A percentile compares a stretch with the other conserved stretches of the same genome.
phyloP scores from a whole-genome alignment of 2,329 filamentous ascomycete species.

The Phyllosticta citrichinensis region DNA sequence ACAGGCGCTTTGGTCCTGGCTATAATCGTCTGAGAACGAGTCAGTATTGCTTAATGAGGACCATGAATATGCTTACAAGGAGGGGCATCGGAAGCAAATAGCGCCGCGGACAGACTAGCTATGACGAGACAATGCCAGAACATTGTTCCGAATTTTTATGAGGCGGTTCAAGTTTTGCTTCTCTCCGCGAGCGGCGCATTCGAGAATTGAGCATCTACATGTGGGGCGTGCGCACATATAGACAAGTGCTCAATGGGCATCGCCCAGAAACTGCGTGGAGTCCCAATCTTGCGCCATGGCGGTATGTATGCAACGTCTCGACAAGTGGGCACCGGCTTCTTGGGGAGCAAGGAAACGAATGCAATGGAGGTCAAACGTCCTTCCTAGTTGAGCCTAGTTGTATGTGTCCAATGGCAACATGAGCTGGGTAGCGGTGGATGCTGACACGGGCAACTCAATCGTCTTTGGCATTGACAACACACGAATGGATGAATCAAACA shows the following conservation, averaged over 20 bases:
- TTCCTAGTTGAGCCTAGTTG: neutral
- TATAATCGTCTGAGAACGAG: neutral
- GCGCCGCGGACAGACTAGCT: neutral
- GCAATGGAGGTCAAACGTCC: neutral
- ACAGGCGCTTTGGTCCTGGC: neutral
- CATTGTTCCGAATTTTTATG: neutral
- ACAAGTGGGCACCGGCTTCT: neutral
- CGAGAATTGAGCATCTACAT: neutral
- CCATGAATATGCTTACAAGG: neutral
- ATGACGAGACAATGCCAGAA: neutral
- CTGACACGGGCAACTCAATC: neutral
- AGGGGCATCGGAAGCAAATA: neutral
- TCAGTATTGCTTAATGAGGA: neutral
- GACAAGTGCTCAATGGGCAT: neutral
- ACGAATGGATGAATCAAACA: neutral
- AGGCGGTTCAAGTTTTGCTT: neutral
- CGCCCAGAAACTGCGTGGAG: neutral
- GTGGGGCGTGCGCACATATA: neutral
- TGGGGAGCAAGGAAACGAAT: neutral
- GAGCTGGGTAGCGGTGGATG: neutral
- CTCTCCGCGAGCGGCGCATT: neutral
- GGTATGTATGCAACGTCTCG: neutral
- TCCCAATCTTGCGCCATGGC: neutral
- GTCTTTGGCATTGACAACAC: neutral
- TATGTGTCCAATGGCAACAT: neutral